Conservation (phyloP, 768 basidiomycete genomes). For the Leccinum variicolor region DNA sequence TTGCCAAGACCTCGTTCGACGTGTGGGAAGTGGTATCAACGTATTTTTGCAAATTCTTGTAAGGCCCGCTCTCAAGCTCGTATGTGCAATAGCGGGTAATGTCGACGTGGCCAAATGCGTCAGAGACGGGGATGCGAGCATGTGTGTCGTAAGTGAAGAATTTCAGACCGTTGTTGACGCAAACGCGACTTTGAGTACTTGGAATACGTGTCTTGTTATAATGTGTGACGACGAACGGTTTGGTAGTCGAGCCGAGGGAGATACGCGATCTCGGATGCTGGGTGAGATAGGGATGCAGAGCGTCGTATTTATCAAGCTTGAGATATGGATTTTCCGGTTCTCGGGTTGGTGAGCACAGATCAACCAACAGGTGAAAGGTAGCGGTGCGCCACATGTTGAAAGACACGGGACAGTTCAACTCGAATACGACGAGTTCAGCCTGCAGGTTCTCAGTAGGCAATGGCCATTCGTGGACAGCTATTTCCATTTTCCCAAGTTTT, state of each 20-base stretch:
- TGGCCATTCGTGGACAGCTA: slow-evolving; percentile 46
- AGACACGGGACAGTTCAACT: slow-evolving; percentile 36
- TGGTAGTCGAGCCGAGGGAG: slow-evolving; percentile 22
- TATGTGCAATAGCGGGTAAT: slow-evolving; percentile 28
- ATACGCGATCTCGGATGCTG: slow-evolving; percentile 20
- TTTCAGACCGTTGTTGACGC: slow-evolving; percentile 28
- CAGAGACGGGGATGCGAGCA: slow-evolving; percentile 6
- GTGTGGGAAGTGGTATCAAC: slow-evolving; percentile 36
- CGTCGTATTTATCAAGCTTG: slow-evolving; percentile 10
- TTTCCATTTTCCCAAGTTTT: slow-evolving; percentile 24
- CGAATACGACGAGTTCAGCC: slow-evolving; percentile 38
- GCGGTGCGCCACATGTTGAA: slow-evolving; percentile 44
- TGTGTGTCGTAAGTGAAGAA: slow-evolving; percentile 30
- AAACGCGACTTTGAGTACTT: slow-evolving; percentile 10
- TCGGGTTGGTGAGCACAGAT: slow-evolving; percentile 28
- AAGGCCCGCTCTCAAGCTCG: slow-evolving; percentile 30
- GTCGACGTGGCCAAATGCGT: slow-evolving; percentile 8
- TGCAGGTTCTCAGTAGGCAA: slow-evolving; percentile 29
- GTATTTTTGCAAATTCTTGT: slow-evolving; percentile 35
- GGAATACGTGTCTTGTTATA: slow-evolving; percentile 24
- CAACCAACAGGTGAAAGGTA: slow-evolving; percentile 38
- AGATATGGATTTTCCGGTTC: slow-evolving; percentile 9
- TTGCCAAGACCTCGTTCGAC: slow-evolving; percentile 41
- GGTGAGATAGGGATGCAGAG: slow-evolving; percentile 10
- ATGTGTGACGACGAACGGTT: slow-evolving; percentile 28